Base-by-base conservation (phyloP, 768 basidiomycete species). In the Coprinopsis marcescibilis region DNA sequence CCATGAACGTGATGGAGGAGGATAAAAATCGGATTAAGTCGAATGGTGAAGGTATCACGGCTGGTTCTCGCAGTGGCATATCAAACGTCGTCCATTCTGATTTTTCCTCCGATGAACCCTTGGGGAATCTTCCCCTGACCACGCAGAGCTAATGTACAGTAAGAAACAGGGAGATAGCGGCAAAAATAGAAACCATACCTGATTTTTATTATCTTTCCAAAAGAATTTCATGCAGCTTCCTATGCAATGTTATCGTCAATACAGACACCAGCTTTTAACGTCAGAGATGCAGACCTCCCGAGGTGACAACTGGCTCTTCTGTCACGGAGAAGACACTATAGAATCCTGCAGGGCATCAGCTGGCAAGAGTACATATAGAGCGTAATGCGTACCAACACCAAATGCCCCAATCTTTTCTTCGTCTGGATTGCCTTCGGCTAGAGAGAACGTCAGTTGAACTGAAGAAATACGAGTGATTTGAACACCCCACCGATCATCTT, bases 371-470 rank as follows among this genome's bases (percentile, higher is more conserved):
- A 14, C 29, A n/a, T 21, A 19, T n/a, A 27, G 8, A n/a, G 29
- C n/a, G 13, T 4, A 12, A 3, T 7, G 62, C 77, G 45, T 49
- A 78, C 84, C 85, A n/a, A 89, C 87, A 47, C 88, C 89, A 55
- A 91, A 91, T n/a, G 92, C 91, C 11, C 95, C 94, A 38, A 98
- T 92, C 70, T 92, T 93, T 63, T 86, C 82, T 62, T 94, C 89
- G 55, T 93, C 88, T 0, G 93, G 93, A 60, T 97, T 96, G 0
- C 94, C 93, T 56, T 91, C 86, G 8, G 93, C 94, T 82, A 55
- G 27, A 41, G 19, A 39, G 40, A 24, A 21, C 2, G 25, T 29
- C 12, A 13, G 26, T 26, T 15, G 27, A 43, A 12, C 49, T 41
- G 17, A 36, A 6, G 29, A 37, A 45, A 17, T n/a, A n/a, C 43